These are phyloP conservation scores for Venturiaceae sp. DNA, from an alignment of 2,329 filamentous ascomycete genomes.

Conservation along the genomic window DNA sequence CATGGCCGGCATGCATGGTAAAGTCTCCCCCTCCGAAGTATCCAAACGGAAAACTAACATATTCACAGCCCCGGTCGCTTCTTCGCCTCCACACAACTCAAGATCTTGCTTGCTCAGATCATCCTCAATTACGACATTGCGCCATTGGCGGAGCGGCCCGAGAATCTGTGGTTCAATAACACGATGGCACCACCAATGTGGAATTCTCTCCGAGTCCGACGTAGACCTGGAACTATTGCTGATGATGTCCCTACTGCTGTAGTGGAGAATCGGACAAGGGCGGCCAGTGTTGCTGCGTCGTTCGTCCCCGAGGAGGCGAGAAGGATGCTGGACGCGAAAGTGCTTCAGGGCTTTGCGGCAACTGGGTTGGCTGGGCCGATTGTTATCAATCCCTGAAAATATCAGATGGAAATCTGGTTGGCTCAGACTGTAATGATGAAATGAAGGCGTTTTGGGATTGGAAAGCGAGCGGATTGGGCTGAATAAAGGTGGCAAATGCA, in stretches of 20 bases:
- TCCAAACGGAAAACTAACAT: conserved; percentile 28
- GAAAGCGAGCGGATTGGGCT: not conserved
- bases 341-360: not conserved
- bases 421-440: not conserved
- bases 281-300: not conserved
- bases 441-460: not conserved
- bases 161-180: conserved; percentile 10
- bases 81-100: conserved; percentile 37
- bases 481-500: not conserved
- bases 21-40: conserved; percentile 6
- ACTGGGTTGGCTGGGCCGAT: not conserved
- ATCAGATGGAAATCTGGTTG: not conserved
- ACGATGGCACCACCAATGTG: conserved; percentile 9
- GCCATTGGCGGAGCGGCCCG: conserved; percentile 2
- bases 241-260: not conserved
- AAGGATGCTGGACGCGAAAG: not conserved
- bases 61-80: conserved; percentile 27
- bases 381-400: not conserved
- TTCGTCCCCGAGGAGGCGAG: not conserved
- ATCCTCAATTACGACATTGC: conserved; percentile 14
- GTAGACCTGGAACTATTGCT: not conserved
- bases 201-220: conserved; percentile 1
- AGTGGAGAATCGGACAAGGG: not conserved
- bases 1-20: conserved; percentile 9
- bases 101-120: conserved; percentile 32